A percentile compares a stretch with the other conserved stretches of the same genome.
Conservation (phyloP, 306 rosid species). For the Sphenostylis stenocarpa region DNA sequence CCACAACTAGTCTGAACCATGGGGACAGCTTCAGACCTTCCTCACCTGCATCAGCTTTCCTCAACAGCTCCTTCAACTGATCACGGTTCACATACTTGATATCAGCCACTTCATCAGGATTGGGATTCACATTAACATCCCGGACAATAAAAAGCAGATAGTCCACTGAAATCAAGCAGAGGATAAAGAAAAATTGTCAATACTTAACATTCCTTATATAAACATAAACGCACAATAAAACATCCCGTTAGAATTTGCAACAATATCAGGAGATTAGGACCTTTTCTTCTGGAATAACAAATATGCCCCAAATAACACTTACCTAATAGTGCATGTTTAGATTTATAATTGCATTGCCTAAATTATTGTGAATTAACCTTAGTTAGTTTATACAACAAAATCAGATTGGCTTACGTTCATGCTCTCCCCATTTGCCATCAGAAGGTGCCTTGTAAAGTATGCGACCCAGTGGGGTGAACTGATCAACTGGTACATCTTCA, state of each 20-base stretch:
- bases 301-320: neutral
- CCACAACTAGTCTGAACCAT: conserved; percentile 97
- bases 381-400: neutral
- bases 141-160: conserved; percentile 86
- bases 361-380: neutral
- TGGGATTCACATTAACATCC: conserved; percentile 72
- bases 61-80: conserved; percentile 85
- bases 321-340: neutral
- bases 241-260: neutral
- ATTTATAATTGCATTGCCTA: conserved; percentile 1
- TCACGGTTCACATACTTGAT: conserved; percentile 78
- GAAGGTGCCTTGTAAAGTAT: conserved; percentile 97
- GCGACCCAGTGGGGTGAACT: conserved; percentile 87
- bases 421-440: conserved; percentile 99
- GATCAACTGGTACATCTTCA: conserved; percentile 91
- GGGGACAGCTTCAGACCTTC: conserved; percentile 96
- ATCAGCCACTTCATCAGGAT: conserved; percentile 92
- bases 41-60: conserved; percentile 92
- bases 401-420: conserved; percentile 70
- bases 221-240: neutral
- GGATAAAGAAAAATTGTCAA: conserved; percentile 17
- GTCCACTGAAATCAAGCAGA: conserved; percentile 70
- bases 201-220: conserved; percentile 12
- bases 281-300: neutral
- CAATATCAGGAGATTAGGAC: neutral